Evolutionary conservation across 495 filamentous ascomycete genomes (phyloP), one percentile per base, ranked within the genome.

Genomic region (Hamigera avellanea): DNA sequence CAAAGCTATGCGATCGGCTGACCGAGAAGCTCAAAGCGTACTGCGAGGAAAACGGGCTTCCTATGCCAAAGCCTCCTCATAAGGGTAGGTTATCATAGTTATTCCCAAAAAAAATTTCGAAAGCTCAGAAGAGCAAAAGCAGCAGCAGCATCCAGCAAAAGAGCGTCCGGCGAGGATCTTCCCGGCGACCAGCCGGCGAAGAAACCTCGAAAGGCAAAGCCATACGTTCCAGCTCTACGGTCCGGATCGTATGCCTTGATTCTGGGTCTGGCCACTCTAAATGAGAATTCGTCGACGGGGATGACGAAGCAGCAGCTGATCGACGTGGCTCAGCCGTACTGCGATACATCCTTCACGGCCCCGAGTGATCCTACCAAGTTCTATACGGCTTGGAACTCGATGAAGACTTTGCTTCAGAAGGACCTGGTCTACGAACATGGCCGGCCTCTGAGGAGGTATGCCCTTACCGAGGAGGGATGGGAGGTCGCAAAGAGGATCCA

Each of bases 341-440:
- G 79, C 45, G 82, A 88, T 51, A 58, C 78, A 4, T 86, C 81
- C 0, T 88, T 86, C 48, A 81, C 73, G 0, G 75, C 72, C 1
- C 79, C 82, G 5, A 57, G 61, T 8, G 78, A 86, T 34, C 61
- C 80, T 2, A 78, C 63, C 4, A 81, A 75, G 44, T 82, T 70
- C 49, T 85, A 84, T 44, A 91, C 83, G 2, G 85, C 84, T 0
- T 93, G 86, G 86, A 79, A 70, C 48, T 84, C 82, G 0, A 93
- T 93, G 75, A 87, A 84, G 46, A 83, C 78, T 0, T 60, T 91
- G 18, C 45, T 77, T 2, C 62, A 76, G 18, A 87, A 88, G 54
- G 83, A 87, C 28, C 62, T 87, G 8, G 82, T 88, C 0, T 79
- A 77, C 40, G 75, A 81, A 35, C 72, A 73, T 26, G 80, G 83